These are phyloP conservation scores for Aspergillus eucalypticola DNA, from an alignment of 2,329 filamentous ascomycete genomes.

Conservation along the genomic window DNA sequence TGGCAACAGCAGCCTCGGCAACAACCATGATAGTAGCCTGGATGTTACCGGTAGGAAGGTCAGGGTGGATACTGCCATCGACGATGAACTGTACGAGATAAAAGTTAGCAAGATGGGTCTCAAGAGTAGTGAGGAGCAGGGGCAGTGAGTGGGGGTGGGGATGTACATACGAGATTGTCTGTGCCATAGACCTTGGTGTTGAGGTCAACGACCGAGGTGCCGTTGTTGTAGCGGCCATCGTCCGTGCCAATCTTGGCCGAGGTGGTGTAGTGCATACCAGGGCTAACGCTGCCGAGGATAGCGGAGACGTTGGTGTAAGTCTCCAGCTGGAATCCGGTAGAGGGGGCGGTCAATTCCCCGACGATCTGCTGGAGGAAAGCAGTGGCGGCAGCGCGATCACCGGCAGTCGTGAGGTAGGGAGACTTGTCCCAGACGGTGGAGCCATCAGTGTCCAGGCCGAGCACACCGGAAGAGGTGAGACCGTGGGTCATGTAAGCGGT, in stretches of 20 bases:
- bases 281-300: slow-evolving; percentile 39
- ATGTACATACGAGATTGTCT: slow-evolving; percentile 49
- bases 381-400: slow-evolving; percentile 23
- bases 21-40: slow-evolving; percentile 65
- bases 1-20: slow-evolving; percentile 60
- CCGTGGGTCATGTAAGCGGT: slow-evolving; percentile 32
- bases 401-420: slow-evolving; percentile 27
- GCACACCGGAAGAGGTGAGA: slow-evolving; percentile 26
- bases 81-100: slow-evolving; percentile 29
- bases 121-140: not conserved
- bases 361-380: slow-evolving; percentile 24
- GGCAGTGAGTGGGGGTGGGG: not conserved
- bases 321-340: slow-evolving; percentile 25
- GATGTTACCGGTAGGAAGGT: slow-evolving; percentile 68
- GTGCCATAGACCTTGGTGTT: slow-evolving; percentile 20
- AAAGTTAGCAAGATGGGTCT: not conserved
- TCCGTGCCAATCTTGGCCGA: slow-evolving; percentile 22
- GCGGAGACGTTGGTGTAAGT: slow-evolving; percentile 26
- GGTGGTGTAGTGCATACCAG: slow-evolving; percentile 17
- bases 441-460: slow-evolving; percentile 25
- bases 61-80: slow-evolving; percentile 19
- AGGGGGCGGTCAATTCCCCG: slow-evolving; percentile 21
- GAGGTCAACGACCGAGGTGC: slow-evolving; percentile 20
- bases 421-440: slow-evolving; percentile 29
- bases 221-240: slow-evolving; percentile 20